Percentiles rank a stretch among this genome's conserved stretches.
These are phyloP conservation scores for Carnegiea gigantea DNA, from an alignment of 179 eudicot species.

Conservation along the genomic window DNA sequence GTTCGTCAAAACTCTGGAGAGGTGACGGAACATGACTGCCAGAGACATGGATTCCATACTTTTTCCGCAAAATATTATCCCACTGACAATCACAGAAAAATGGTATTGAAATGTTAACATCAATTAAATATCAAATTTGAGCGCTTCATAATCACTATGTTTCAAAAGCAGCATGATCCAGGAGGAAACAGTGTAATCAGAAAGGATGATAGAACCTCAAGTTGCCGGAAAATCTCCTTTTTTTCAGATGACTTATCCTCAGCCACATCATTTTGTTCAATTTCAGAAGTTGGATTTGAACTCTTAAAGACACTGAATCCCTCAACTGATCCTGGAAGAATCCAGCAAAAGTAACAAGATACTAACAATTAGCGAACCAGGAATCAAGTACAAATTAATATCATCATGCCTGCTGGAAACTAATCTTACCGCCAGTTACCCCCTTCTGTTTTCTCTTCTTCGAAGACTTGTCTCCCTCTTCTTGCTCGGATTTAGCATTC, in stretches of 20 bases:
- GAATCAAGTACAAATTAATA: background rate
- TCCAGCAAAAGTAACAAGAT: background rate
- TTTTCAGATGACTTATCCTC: conserved; percentile 38
- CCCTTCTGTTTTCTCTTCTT: conserved; percentile 85
- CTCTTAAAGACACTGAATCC: conserved; percentile 84
- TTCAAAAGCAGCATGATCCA: background rate
- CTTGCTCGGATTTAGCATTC: conserved; percentile 21
- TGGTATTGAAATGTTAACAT: conserved; percentile 13
- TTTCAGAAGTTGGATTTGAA: conserved; percentile 36
- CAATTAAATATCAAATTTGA: conserved; percentile 4
- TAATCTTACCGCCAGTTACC: conserved; percentile 40
- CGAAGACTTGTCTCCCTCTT: conserved; percentile 31
- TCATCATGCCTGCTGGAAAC: background rate
- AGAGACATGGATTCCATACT: conserved; percentile 67
- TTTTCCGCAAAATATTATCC: conserved; percentile 71
- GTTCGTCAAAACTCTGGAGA: conserved; percentile 72
- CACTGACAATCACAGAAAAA: conserved; percentile 42
- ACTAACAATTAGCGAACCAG: background rate
- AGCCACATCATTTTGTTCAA: conserved; percentile 35
- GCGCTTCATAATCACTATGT: background rate
- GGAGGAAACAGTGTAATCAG: background rate
- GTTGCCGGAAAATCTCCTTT: conserved; percentile 66
- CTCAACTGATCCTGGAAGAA: conserved; percentile 52
- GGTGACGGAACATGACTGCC: conserved; percentile 88
- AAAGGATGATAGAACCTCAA: conserved; percentile 56